Conservation (phyloP, 2,329 filamentous ascomycete genomes). For the Trichoderma guizhouense region DNA sequence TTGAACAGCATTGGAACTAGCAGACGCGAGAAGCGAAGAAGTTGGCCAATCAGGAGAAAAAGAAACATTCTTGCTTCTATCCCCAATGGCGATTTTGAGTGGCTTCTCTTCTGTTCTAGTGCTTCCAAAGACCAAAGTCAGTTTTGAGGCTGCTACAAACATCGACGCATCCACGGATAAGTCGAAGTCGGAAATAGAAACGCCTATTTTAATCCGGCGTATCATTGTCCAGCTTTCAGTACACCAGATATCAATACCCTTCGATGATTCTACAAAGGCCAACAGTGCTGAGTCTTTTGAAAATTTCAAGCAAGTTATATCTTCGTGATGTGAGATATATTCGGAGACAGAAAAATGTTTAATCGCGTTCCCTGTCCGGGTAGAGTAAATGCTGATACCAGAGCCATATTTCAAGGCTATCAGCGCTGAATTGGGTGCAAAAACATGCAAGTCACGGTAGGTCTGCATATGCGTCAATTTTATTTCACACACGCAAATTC, state of each 20-base stretch:
- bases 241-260: too few species aligned
- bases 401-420: background rate
- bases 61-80: fast-evolving
- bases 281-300: background rate
- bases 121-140: fast-evolving
- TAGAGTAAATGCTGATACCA: background rate
- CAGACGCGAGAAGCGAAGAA: background rate
- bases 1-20: too few species aligned
- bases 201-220: fast-evolving
- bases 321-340: too few species aligned
- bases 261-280: background rate
- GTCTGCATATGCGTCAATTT: background rate
- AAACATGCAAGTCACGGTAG: background rate
- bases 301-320: too few species aligned
- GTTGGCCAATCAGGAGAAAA: background rate
- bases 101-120: background rate
- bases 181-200: background rate
- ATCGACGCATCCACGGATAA: background rate
- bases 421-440: background rate
- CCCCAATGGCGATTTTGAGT: fast-evolving
- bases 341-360: too few species aligned
- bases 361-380: background rate
- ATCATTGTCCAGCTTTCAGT: background rate
- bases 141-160: fast-evolving
- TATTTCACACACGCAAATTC: background rate